A percentile compares a stretch with the other conserved stretches of the same genome.
These are phyloP conservation scores for Begonia masoniana DNA, from an alignment of 306 rosid genomes.

Conservation along the genomic window DNA sequence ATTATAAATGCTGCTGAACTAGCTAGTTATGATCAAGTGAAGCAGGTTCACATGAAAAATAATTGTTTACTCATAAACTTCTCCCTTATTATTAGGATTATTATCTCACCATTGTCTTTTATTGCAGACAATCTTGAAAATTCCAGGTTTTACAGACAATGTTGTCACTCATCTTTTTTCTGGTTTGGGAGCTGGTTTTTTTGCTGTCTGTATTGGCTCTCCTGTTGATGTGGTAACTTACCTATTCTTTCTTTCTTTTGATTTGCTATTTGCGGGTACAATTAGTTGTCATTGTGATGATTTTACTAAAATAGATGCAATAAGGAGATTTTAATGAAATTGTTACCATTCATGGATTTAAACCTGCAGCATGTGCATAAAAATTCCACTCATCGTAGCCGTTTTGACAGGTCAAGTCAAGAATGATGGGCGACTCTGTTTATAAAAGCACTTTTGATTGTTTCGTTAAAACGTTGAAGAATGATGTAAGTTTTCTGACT, in stretches of 20 bases:
- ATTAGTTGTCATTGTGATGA: no score
- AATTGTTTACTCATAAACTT: neutral
- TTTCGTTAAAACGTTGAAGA: slow-evolving; percentile 72
- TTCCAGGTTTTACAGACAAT: slow-evolving; percentile 90
- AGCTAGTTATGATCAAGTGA: slow-evolving; percentile 98
- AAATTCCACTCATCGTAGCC: neutral
- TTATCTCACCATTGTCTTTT: slow-evolving; percentile 1
- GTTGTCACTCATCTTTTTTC: slow-evolving; percentile 78
- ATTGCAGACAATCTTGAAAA: slow-evolving; percentile 81
- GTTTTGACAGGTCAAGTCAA: slow-evolving; percentile 73
- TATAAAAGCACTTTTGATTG: slow-evolving; percentile 90
- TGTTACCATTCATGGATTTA: no score
- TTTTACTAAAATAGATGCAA: no score
- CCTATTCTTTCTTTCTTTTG: neutral
- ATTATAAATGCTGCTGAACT: slow-evolving; percentile 96
- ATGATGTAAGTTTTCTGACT: slow-evolving; percentile 52
- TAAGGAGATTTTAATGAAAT: no score
- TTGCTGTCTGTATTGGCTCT: slow-evolving; percentile 95
- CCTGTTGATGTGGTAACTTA: slow-evolving; percentile 92
- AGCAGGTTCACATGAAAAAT: slow-evolving; percentile 33
- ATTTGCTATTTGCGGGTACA: no score
- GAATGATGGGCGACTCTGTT: slow-evolving; percentile 95
- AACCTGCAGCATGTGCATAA: no score
- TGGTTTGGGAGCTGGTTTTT: slow-evolving; percentile 93
- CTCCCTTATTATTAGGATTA: neutral